A percentile compares a stretch with the other conserved stretches of the same genome.
These are phyloP conservation scores for Aspergillus amoenus DNA, from an alignment of 2,329 filamentous ascomycete genomes.

Conservation along the genomic window DNA sequence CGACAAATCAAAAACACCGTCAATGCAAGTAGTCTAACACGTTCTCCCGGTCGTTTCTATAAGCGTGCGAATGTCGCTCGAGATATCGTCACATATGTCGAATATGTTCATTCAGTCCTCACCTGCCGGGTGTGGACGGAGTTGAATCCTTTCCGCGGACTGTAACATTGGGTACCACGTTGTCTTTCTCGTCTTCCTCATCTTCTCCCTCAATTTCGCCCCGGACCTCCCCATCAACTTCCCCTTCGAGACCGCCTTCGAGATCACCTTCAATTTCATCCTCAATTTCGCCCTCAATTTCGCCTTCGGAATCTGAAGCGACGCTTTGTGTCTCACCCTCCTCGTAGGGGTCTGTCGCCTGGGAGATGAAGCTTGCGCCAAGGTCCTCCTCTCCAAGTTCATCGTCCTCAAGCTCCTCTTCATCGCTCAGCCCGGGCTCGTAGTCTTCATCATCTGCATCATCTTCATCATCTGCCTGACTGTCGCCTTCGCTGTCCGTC, in stretches of 20 bases:
- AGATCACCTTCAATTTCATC: not conserved
- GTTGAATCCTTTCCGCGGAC: conserved; percentile 1
- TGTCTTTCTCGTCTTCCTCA: not conserved
- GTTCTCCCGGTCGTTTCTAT: not conserved
- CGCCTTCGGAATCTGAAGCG: conserved; percentile 22
- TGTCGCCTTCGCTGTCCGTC: conserved; percentile 65
- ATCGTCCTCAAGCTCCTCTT: conserved; percentile 32
- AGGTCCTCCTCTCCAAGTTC: conserved; percentile 54
- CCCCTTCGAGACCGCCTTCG: not conserved
- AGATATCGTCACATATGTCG: conserved; percentile 9
- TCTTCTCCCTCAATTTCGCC: not conserved
- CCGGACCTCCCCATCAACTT: not conserved
- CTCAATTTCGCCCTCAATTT: not conserved
- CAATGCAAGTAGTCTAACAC: conserved; percentile 8
- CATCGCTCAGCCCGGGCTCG: conserved; percentile 30
- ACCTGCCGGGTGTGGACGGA: not conserved
- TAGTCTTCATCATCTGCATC: conserved; percentile 51
- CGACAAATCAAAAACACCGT: conserved; percentile 5
- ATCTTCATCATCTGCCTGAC: conserved; percentile 43
- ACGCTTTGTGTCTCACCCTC: conserved; percentile 44
- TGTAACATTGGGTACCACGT: not conserved
- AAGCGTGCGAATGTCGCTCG: not conserved
- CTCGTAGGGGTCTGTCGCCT: conserved; percentile 41
- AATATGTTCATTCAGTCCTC: conserved; percentile 1
- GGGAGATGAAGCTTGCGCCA: conserved; percentile 37